phyloP scores from a whole-genome alignment of 2,329 filamentous ascomycete genomes.

The Aureobasidium mangrovei region DNA sequence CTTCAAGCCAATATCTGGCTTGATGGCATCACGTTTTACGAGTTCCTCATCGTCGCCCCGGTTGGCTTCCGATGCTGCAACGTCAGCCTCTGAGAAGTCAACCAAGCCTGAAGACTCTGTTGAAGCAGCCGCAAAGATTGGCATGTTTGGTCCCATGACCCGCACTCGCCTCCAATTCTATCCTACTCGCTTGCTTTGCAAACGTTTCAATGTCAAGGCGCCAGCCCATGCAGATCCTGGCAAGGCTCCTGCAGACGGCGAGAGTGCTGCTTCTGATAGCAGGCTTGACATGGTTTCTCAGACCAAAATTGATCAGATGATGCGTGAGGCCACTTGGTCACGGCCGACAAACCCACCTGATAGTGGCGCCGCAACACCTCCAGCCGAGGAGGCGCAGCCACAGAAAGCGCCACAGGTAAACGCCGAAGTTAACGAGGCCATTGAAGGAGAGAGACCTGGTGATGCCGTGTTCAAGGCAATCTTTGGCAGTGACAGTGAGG shows the following conservation, averaged over 20 bases:
- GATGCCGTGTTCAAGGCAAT: conserved; percentile 85
- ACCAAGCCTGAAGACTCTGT: conserved; percentile 54
- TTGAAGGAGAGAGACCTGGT: conserved; percentile 65
- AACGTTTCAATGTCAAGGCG: conserved; percentile 80
- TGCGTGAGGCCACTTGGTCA: conserved; percentile 35
- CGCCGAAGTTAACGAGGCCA: conserved; percentile 65
- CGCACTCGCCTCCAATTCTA: conserved; percentile 62
- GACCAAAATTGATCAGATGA: conserved; percentile 47
- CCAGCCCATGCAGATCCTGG: conserved; percentile 51
- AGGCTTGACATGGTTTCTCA: conserved; percentile 45
- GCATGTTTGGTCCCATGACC: conserved; percentile 90
- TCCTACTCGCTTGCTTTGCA: conserved; percentile 80
- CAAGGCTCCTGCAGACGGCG: conserved; percentile 27
- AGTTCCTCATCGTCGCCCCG: conserved; percentile 44
- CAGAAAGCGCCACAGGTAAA: conserved; percentile 42
- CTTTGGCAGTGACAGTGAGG: conserved; percentile 65
- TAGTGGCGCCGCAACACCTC: conserved; percentile 18
- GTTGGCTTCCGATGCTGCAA: conserved; percentile 26
- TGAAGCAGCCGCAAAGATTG: conserved; percentile 75
- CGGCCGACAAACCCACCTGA: neutral
- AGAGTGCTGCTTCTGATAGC: conserved; percentile 17
- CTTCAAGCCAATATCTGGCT: conserved; percentile 83
- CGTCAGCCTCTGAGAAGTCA: neutral
- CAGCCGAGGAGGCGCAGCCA: conserved; percentile 14
- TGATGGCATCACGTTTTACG: conserved; percentile 92